phyloP scores from a whole-genome alignment of 2,329 filamentous ascomycete species.

The Hypoxylon sp. region DNA sequence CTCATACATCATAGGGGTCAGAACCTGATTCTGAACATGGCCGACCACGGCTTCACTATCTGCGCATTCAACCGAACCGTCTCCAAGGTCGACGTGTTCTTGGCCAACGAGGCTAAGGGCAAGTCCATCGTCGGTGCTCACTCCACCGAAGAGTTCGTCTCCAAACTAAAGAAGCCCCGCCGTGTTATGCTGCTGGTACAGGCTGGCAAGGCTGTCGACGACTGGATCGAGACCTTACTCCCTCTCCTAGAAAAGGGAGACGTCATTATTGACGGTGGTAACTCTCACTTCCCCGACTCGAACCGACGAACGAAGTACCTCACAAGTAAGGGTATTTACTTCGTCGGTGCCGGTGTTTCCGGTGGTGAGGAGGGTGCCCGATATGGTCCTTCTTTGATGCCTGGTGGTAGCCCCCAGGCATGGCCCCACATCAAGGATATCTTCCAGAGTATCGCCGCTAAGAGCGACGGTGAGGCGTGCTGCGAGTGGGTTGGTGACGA shows the following conservation, averaged over 20 bases:
- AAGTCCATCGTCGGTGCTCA: slow-evolving; percentile 96
- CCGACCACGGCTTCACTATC: slow-evolving; percentile 94
- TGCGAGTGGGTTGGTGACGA: slow-evolving; percentile 99
- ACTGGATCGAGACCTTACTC: slow-evolving; percentile 97
- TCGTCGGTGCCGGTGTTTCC: slow-evolving; percentile 97
- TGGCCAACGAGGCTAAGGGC: slow-evolving; percentile 92
- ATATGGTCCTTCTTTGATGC: slow-evolving; percentile 98
- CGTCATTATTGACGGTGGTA: slow-evolving; percentile 99
- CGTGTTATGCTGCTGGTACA: slow-evolving; percentile 99
- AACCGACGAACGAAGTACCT: slow-evolving; percentile 97
- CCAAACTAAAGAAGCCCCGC: slow-evolving; percentile 97
- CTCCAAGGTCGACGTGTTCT: slow-evolving; percentile 96
- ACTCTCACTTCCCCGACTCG: slow-evolving; percentile 99
- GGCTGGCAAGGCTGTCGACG: slow-evolving; percentile 97
- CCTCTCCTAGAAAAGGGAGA: slow-evolving; percentile 87
- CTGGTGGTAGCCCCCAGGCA: slow-evolving; percentile 97
- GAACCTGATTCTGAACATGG: slow-evolving; percentile 92
- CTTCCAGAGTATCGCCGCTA: slow-evolving; percentile 97
- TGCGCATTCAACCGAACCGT: slow-evolving; percentile 99
- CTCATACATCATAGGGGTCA: slow-evolving; percentile 69
- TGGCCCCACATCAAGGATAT: slow-evolving; percentile 99
- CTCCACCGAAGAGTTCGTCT: slow-evolving; percentile 92
- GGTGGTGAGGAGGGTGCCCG: slow-evolving; percentile 99
- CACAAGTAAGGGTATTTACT: slow-evolving; percentile 87
- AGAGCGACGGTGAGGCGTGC: slow-evolving; percentile 97